Percentiles rank a stretch among this genome's conserved stretches.
These are phyloP conservation scores for Huntiella savannae DNA, from an alignment of 2,329 filamentous ascomycete species.

Conservation along the genomic window DNA sequence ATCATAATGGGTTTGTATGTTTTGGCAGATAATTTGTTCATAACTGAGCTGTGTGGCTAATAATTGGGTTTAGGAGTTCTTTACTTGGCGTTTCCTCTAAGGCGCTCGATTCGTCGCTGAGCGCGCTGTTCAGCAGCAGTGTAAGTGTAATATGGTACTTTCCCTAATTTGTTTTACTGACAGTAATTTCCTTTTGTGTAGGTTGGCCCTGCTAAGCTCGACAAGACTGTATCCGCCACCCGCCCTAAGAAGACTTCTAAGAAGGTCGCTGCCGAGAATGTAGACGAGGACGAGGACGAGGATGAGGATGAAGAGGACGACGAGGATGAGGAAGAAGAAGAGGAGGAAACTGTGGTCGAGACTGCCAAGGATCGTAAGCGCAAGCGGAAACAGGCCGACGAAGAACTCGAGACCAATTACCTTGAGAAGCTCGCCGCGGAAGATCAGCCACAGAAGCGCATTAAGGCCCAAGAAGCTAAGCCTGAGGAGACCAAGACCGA, in stretches of 20 bases:
- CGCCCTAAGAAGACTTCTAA: slow-evolving; percentile 19
- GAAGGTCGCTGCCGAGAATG: slow-evolving; percentile 15
- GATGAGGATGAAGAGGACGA: slow-evolving; percentile 20
- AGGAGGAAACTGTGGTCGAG: slow-evolving; percentile 21
- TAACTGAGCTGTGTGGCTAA: slow-evolving; percentile 6
- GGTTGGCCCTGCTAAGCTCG: slow-evolving; percentile 32
- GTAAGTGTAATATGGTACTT: slow-evolving; percentile 29
- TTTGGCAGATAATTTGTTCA: not conserved
- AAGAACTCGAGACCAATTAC: slow-evolving; percentile 53
- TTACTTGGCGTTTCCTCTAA: slow-evolving; percentile 19
- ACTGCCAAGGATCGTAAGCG: slow-evolving; percentile 37
- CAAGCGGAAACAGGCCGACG: slow-evolving; percentile 47
- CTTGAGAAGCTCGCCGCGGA: slow-evolving; percentile 44
- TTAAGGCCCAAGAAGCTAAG: slow-evolving; percentile 14
- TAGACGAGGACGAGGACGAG: slow-evolving; percentile 14
- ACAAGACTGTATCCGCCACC: slow-evolving; percentile 15
- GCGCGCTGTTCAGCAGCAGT: slow-evolving; percentile 53
- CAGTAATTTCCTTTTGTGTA: slow-evolving; percentile 15
- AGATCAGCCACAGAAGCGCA: slow-evolving; percentile 34
- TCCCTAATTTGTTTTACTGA: not conserved
- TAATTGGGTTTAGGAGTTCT: slow-evolving; percentile 2
- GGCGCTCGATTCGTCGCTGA: slow-evolving; percentile 47
- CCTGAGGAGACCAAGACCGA: slow-evolving; percentile 25
- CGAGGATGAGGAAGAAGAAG: slow-evolving; percentile 18
- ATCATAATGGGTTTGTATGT: slow-evolving; percentile 5